A percentile compares a stretch with the other conserved stretches of the same genome.
phyloP scores from a whole-genome alignment of 306 rosid genomes.

The Cyclanthera cordifolia region DNA sequence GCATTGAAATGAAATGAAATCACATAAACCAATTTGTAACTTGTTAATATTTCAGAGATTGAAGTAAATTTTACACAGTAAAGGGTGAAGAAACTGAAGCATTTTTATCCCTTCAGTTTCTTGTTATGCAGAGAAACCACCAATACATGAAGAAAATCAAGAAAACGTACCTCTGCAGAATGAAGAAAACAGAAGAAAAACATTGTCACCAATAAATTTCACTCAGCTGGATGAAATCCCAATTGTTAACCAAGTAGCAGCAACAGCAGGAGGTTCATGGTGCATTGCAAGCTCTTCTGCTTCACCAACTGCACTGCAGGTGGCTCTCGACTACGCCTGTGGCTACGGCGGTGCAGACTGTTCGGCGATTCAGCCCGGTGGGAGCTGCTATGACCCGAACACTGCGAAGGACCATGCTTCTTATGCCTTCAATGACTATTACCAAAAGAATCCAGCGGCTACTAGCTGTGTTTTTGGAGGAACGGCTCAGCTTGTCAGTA shows the following conservation, averaged over 20 bases:
- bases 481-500: slow-evolving; percentile 47
- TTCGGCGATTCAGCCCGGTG: slow-evolving; percentile 52
- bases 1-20: neutral
- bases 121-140: slow-evolving; percentile 33
- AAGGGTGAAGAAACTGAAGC: neutral
- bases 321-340: slow-evolving; percentile 88
- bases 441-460: slow-evolving; percentile 69
- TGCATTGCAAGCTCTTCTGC: slow-evolving; percentile 60
- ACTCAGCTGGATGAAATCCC: slow-evolving; percentile 47
- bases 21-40: neutral
- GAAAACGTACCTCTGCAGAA: slow-evolving; percentile 14
- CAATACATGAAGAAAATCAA: slow-evolving; percentile 26
- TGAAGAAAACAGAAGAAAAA: slow-evolving; percentile 29
- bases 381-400: slow-evolving; percentile 64
- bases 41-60: neutral
- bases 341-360: slow-evolving; percentile 87
- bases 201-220: slow-evolving; percentile 31
- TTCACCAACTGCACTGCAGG: slow-evolving; percentile 65
- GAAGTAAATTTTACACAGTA: neutral
- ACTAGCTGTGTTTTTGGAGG: slow-evolving; percentile 83
- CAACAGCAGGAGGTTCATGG: slow-evolving; percentile 67
- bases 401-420: slow-evolving; percentile 70
- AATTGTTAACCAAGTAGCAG: no score
- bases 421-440: slow-evolving; percentile 76
- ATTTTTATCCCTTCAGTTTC: slow-evolving; percentile 41